Percentiles rank a stretch among this genome's conserved stretches.
These are phyloP conservation scores for Sanghuangporus sanghuang DNA, from an alignment of 1,284 basidiomycete genomes.

Conservation along the genomic window DNA sequence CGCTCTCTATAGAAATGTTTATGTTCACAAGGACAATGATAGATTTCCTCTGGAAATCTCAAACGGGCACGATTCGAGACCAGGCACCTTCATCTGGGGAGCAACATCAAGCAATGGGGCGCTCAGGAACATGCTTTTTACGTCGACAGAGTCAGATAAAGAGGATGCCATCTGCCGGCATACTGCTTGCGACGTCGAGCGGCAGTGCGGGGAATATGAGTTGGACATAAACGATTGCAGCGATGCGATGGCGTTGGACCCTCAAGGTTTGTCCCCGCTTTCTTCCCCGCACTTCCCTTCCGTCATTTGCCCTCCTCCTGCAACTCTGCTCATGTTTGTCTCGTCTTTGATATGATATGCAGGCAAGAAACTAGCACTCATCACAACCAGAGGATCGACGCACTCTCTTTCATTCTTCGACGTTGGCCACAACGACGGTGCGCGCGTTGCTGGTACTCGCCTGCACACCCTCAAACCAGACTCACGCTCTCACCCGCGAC, in stretches of 20 bases:
- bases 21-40: constrained; percentile 14
- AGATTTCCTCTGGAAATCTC: constrained; percentile 16
- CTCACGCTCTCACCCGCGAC: constrained; percentile 26
- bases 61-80: constrained; percentile 16
- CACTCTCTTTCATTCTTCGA: constrained; percentile 53
- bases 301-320: constrained; percentile 11
- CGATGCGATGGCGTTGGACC: constrained; percentile 44
- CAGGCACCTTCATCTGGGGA: constrained; percentile 58
- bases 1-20: constrained; percentile 1
- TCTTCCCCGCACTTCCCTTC: background rate
- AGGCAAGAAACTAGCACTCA: constrained; percentile 37
- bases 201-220: constrained; percentile 24
- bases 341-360: constrained; percentile 13
- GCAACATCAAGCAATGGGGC: constrained; percentile 25
- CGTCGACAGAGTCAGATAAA: constrained; percentile 49
- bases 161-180: constrained; percentile 39
- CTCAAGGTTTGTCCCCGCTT: constrained; percentile 33
- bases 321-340: constrained; percentile 10
- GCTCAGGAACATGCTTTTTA: constrained; percentile 39
- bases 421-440: constrained; percentile 29
- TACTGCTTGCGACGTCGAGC: constrained; percentile 41
- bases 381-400: constrained; percentile 39
- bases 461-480: constrained; percentile 32
- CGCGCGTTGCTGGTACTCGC: constrained; percentile 47
- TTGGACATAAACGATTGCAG: constrained; percentile 48